Evolutionary conservation across 2,329 filamentous ascomycete species (phyloP), one percentile per base, ranked within the genome.

Genomic region (Talaromyces sp.): DNA sequence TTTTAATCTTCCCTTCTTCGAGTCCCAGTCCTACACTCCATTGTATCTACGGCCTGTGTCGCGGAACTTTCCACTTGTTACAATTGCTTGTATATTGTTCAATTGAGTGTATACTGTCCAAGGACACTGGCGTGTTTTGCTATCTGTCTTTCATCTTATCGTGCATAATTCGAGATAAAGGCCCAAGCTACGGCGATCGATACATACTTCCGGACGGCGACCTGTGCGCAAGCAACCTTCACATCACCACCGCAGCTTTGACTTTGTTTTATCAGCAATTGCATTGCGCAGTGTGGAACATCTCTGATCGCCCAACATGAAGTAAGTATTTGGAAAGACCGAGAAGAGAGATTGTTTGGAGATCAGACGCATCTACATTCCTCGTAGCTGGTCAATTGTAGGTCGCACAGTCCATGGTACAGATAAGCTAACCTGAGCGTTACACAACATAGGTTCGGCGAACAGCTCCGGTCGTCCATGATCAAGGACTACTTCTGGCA

Each of bases 401-500:
- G 2, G 54, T 25, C n/a, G 8, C 37, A 43, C 35, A 59, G 22
- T 17, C 3, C 37, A 43, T 11, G 33, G 39, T 25, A 27, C 15
- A 33, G 39, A 59, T 45, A 59, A 19, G 56, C 56, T 59, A 45
- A 59, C 33, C 15, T 31, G 37, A n/a, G 3, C 39, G 56, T 59
- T 33, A 56, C 37, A 27, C 61, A 54, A 52, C 45, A 52, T 64
- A 89, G 87, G 85, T 99, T 98, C 84, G 95, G 95, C 78, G 92
- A 97, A 81, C 93, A 99, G 85, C 88, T 99, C 74, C 92, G 92
- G 69, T 94, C 92, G 74, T 97, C 93, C 77, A 86, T 97, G 75
- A 96, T 98, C 80, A 93, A 91, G 83, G 93, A 98, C 81, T 99
- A 96, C 82, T 89, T 93, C 78, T 97, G 93, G 89, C 92, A 97